Evolutionary conservation across 2,329 filamentous ascomycete species (phyloP).

Genomic region (Pseudogymnoascus sp.): DNA sequence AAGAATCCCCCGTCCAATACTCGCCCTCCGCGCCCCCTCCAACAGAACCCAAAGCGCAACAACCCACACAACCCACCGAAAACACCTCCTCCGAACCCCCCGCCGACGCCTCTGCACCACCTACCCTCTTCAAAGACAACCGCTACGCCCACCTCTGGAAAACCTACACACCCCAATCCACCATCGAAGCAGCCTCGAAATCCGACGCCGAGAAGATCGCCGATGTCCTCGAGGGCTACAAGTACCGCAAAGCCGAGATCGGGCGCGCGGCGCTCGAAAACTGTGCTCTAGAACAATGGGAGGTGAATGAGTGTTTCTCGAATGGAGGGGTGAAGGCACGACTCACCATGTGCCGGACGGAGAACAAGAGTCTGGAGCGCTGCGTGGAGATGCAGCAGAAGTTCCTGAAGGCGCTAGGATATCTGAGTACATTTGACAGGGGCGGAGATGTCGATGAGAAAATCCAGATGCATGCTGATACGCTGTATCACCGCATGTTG

Average conservation of each 20-base stretch:
- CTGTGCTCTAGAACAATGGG: constrained; percentile 79
- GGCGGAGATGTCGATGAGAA: constrained; percentile 67
- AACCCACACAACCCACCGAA: constrained; percentile 11
- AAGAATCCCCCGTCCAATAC: constrained; percentile 53
- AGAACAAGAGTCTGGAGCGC: constrained; percentile 71
- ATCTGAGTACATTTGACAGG: constrained; percentile 61
- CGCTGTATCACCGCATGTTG: constrained; percentile 79
- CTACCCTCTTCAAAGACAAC: constrained; percentile 60
- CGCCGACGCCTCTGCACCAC: constrained; percentile 16
- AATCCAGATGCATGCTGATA: constrained; percentile 94
- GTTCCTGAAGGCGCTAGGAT: constrained; percentile 85
- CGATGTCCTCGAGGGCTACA: constrained; percentile 75
- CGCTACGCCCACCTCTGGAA: constrained; percentile 88
- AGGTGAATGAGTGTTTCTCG: constrained; percentile 75
- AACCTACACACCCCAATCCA: constrained; percentile 67
- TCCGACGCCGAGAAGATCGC: constrained; percentile 73
- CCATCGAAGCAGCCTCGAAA: constrained; percentile 62
- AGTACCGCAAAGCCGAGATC: constrained; percentile 71
- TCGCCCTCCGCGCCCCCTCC: constrained; percentile 19
- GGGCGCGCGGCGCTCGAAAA: constrained; percentile 84
- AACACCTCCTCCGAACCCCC: constrained; percentile 12
- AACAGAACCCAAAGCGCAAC: constrained; percentile 10
- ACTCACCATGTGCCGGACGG: constrained; percentile 71
- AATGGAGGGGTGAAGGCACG: constrained; percentile 59
- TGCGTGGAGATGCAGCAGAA: constrained; percentile 88